Base-by-base conservation (phyloP, 176 grass and related monocot genomes). In the Oryza officinalis region DNA sequence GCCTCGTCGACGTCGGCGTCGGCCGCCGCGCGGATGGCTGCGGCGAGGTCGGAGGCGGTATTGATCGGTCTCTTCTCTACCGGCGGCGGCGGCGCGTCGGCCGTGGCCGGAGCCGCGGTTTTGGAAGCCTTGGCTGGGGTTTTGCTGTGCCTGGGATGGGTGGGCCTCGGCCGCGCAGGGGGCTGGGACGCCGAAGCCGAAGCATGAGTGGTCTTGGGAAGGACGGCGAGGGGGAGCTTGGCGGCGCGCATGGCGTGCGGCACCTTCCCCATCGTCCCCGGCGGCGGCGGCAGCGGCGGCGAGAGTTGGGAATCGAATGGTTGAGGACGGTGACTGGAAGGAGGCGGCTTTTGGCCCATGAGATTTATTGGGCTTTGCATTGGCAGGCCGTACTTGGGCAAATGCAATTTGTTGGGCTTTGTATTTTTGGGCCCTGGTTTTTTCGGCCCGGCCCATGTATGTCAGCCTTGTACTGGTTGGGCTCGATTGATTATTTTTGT, bases 231-330 rank as follows among this genome's bases (percentile, higher is more conserved):
- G 30, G 90, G 67, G 15, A 82, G 13, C 81, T 91, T 98, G 17
- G 90, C 67, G 26, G 90, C 85, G 74, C 94, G 92, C 82, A 92
- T 80, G 79, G 89, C 81, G 14, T 85, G 90, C 86, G 73, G 75
- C 52, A 66, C 9, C 86, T 86, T 94, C 38, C 90, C 95, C 88
- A 93, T 97, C 73, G 32, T 69, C 32, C 13, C 23, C 45, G 37
- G 71, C 59, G 27, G 26, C 80, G 71, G 49, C 49, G 65, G 70
- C 49, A 54, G 70, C 52, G 70, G 74, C 11, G 77, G 63, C 28
- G 32, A 57, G 52, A n/a, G 17, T 38, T 22, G 22, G 3, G 8
- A 10, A 4, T 43, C 44, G 18, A 54, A n/a, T n/a, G 52, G 52
- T 1, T 18, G 8, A n/a, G 20, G 18, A 2, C 8, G 52, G 52